Conservation (phyloP, 139 green algal genomes). For the Mesotaenium endlicherianum region DNA sequence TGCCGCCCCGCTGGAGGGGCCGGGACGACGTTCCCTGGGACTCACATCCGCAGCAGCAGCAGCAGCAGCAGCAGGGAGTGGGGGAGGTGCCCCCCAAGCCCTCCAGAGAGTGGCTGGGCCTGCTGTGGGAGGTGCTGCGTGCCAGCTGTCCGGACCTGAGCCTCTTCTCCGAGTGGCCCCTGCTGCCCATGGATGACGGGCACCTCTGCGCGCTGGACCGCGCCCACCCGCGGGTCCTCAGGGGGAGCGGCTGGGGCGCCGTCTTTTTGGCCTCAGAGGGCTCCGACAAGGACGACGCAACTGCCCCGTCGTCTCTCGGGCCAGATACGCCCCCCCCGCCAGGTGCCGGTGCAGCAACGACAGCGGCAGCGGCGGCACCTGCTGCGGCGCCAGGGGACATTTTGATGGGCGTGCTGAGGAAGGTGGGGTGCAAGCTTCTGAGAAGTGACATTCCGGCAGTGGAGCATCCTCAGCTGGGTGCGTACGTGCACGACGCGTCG, state of each 20-base stretch:
- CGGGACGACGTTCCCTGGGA: constrained; percentile 32
- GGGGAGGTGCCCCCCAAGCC: too few relatives aligned
- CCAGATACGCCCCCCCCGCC: too few relatives aligned
- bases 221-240: not conserved
- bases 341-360: too few relatives aligned
- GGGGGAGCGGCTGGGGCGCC: constrained; percentile 60
- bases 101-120: constrained; percentile 12
- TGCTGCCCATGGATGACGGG: constrained; percentile 61
- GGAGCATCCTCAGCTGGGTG: constrained; percentile 31
- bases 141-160: constrained; percentile 3
- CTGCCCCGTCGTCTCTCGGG: too few relatives aligned
- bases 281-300: too few relatives aligned
- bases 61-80: constrained; percentile 2
- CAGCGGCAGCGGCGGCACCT: too few relatives aligned
- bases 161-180: constrained; percentile 54
- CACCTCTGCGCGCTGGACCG: constrained; percentile 47
- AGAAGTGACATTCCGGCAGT: not conserved
- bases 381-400: too few relatives aligned
- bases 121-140: constrained; percentile 51
- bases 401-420: constrained; percentile 54
- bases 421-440: constrained; percentile 61
- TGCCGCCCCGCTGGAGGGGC: constrained; percentile 28
- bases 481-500: constrained; percentile 58
- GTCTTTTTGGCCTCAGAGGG: too few relatives aligned
- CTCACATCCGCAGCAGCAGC: not conserved